Conservation (phyloP, 192 early-diverging fungal species). For the Haplosporangium gracile region DNA sequence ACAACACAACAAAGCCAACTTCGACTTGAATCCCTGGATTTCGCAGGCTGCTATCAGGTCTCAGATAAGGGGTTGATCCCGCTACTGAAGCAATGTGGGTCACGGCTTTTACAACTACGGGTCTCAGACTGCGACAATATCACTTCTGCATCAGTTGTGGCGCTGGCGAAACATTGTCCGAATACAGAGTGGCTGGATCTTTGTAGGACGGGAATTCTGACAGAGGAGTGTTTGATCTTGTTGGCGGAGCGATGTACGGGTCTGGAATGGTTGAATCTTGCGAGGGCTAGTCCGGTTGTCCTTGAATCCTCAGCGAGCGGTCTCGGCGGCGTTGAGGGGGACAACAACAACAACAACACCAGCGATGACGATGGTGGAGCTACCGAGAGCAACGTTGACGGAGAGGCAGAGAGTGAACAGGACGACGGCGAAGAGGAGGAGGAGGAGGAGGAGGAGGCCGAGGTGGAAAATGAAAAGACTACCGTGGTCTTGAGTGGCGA, state of each 20-base stretch:
- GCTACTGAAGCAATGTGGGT: constrained; percentile 45
- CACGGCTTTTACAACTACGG: constrained; percentile 43
- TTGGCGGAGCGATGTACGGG: constrained; percentile 41
- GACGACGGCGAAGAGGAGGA: not conserved
- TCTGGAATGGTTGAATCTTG: constrained; percentile 59
- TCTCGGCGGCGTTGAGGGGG: not conserved
- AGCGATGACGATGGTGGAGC: not conserved
- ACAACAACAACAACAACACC: not conserved
- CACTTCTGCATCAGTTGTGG: constrained; percentile 25
- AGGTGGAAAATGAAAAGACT: not conserved
- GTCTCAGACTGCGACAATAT: constrained; percentile 53
- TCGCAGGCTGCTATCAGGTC: constrained; percentile 57
- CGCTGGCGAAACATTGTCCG: constrained; percentile 43
- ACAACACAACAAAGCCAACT: not conserved
- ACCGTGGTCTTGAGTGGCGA: not conserved
- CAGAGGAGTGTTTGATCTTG: constrained; percentile 22
- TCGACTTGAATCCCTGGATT: constrained; percentile 47
- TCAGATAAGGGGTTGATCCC: constrained; percentile 51
- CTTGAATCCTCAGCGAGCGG: not conserved
- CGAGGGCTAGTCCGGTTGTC: not conserved
- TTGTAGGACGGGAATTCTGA: constrained; percentile 39
- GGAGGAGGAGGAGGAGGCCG: not conserved
- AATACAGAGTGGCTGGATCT: constrained; percentile 59
- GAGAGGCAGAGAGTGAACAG: not conserved
- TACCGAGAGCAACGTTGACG: not conserved